Conservation (phyloP, 352 stramenopile genomes). For the Globisporangium abappressorium region DNA sequence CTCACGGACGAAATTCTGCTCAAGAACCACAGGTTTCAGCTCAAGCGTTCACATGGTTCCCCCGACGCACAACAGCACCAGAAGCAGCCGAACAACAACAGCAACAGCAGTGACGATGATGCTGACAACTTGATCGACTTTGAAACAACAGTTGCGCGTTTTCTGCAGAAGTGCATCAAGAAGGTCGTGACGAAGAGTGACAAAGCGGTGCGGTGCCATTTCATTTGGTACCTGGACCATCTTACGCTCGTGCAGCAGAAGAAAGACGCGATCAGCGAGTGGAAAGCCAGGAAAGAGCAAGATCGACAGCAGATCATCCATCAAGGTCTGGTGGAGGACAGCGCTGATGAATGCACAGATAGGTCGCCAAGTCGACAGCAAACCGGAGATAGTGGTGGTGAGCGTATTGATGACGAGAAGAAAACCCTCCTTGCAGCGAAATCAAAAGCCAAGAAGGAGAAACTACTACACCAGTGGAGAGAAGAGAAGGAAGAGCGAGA, state of each 20-base stretch:
- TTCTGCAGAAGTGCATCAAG: constrained; percentile 49
- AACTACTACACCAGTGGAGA: constrained; percentile 39
- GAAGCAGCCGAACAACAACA: constrained; percentile 13
- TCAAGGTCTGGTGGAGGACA: constrained; percentile 31
- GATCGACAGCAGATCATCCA: constrained; percentile 40
- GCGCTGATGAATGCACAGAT: neutral
- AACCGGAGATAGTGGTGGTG: neutral
- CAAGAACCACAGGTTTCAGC: constrained; percentile 18
- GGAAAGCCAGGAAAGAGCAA: constrained; percentile 51
- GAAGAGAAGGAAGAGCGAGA: constrained; percentile 43
- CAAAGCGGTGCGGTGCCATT: constrained; percentile 56
- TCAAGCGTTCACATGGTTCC: constrained; percentile 6
- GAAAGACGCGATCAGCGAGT: constrained; percentile 50
- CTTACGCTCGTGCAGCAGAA: constrained; percentile 57
- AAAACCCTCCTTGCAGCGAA: constrained; percentile 15
- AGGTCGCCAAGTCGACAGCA: neutral
- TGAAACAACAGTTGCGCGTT: constrained; percentile 41
- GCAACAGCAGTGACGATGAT: constrained; percentile 6
- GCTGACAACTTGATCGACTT: constrained; percentile 23
- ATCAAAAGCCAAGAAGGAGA: constrained; percentile 25
- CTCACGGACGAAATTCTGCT: constrained; percentile 47
- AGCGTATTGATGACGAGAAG: constrained; percentile 8
- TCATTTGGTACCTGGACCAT: constrained; percentile 66
- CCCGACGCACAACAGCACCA: neutral
- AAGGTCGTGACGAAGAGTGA: constrained; percentile 51